These are phyloP conservation scores for Botrytis aclada DNA, from an alignment of 2,329 filamentous ascomycete species.

Conservation along the genomic window DNA sequence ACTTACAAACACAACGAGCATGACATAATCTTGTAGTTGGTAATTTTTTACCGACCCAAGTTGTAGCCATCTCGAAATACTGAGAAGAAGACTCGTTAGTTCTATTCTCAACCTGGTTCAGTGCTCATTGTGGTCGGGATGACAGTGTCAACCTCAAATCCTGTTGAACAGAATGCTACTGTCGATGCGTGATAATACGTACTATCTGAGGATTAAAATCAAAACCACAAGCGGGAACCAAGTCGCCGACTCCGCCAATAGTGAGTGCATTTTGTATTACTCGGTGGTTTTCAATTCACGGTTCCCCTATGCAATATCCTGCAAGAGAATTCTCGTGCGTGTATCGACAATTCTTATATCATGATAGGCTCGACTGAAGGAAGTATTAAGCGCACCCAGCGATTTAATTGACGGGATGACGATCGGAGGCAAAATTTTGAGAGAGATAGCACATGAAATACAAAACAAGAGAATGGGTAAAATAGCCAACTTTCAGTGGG, in stretches of 20 bases:
- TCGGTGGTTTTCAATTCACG: neutral
- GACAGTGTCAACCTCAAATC: neutral
- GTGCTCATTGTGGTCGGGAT: neutral
- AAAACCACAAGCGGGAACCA: slow-evolving; percentile 43
- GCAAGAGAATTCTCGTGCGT: neutral
- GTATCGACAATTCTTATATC: neutral
- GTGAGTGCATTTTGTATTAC: neutral
- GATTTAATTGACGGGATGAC: neutral
- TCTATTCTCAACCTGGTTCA: neutral
- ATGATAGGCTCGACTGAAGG: neutral
- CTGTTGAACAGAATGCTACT: neutral
- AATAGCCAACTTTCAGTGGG: neutral
- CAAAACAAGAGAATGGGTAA: neutral
- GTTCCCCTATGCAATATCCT: neutral
- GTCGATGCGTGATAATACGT: slow-evolving; percentile 20
- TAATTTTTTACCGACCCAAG: slow-evolving; percentile 48
- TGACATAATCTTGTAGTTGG: slow-evolving; percentile 55
- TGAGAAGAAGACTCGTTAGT: slow-evolving; percentile 22
- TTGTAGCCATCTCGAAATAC: slow-evolving; percentile 42
- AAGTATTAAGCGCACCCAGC: neutral
- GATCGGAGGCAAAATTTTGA: neutral
- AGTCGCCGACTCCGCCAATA: slow-evolving; percentile 43
- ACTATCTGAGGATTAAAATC: slow-evolving; percentile 38
- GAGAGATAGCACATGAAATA: neutral
- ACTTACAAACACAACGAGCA: slow-evolving; percentile 51